phyloP scores from a whole-genome alignment of 139 green algal species.

The Yamagishiella unicocca region DNA sequence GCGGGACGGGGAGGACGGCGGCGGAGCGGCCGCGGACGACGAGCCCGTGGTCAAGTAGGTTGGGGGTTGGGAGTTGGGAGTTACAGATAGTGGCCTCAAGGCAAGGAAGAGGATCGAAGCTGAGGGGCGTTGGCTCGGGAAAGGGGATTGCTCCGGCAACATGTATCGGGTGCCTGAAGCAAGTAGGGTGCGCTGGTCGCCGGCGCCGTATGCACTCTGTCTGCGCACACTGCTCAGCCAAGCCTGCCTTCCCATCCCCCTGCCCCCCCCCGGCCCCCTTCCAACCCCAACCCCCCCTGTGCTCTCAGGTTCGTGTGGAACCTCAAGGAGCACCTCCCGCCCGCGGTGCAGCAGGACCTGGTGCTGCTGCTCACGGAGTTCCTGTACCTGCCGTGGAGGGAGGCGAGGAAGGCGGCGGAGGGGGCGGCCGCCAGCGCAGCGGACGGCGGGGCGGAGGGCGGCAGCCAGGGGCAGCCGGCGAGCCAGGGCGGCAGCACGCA shows the following conservation, averaged over 20 bases:
- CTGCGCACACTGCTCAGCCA: neutral
- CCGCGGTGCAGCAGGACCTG: constrained; percentile 75
- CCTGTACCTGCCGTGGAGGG: constrained; percentile 89
- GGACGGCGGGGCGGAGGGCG: neutral
- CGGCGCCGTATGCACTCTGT: too few relatives aligned
- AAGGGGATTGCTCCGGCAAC: too few relatives aligned
- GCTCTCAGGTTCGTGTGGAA: constrained; percentile 66
- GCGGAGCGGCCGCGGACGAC: constrained; percentile 7
- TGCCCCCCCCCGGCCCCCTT: neutral
- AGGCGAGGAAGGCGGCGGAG: constrained; percentile 49
- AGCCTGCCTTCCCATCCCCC: neutral
- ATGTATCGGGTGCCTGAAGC: too few relatives aligned
- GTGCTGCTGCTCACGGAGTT: constrained; percentile 85
- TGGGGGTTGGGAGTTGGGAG: neutral
- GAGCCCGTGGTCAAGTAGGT: constrained; percentile 44
- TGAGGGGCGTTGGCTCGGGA: too few relatives aligned
- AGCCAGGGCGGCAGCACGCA: constrained; percentile 62
- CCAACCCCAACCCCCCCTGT: neutral
- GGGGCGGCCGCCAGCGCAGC: neutral
- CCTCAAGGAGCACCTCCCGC: constrained; percentile 82
- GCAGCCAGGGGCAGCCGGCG: constrained; percentile 1
- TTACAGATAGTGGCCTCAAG: too few relatives aligned
- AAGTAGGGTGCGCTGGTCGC: too few relatives aligned
- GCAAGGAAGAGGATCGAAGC: neutral
- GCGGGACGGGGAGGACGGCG: constrained; percentile 22